A percentile compares a stretch with the other conserved stretches of the same genome.
Conservation (phyloP, 805 yeast genomes). For the Pichia membranifaciens region DNA sequence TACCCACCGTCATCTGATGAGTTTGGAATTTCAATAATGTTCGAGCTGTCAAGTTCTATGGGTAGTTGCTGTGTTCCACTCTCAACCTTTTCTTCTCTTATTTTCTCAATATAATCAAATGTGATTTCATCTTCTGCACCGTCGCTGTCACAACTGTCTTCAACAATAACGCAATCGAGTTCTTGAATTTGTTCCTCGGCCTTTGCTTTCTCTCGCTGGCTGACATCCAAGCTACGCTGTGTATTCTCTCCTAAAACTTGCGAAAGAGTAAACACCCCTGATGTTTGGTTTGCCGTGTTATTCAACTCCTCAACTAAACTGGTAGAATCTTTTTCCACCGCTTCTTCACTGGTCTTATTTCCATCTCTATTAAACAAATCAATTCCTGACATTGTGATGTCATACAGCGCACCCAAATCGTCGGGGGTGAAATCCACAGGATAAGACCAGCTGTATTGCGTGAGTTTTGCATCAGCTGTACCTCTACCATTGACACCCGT, state of each 20-base stretch:
- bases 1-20: conserved; percentile 8
- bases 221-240: neutral
- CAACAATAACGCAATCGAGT: conserved; percentile 1
- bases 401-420: conserved; percentile 7
- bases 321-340: neutral
- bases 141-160: conserved; percentile 9
- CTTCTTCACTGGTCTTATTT: neutral
- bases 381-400: neutral
- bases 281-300: neutral
- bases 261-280: conserved; percentile 7
- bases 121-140: conserved; percentile 1
- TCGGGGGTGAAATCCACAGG: conserved; percentile 2
- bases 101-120: conserved; percentile 3
- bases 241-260: conserved; percentile 9
- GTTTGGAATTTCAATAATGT: conserved; percentile 9
- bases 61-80: conserved; percentile 12
- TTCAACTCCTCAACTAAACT: neutral
- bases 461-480: neutral
- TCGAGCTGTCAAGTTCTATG: conserved; percentile 5
- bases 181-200: conserved; percentile 3
- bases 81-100: neutral
- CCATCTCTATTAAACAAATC: neutral
- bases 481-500: neutral
- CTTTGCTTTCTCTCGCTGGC: neutral
- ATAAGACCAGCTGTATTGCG: conserved; percentile 6